Base-by-base conservation (phyloP, 1,284 basidiomycete genomes). In the Malassezia dermatis region DNA sequence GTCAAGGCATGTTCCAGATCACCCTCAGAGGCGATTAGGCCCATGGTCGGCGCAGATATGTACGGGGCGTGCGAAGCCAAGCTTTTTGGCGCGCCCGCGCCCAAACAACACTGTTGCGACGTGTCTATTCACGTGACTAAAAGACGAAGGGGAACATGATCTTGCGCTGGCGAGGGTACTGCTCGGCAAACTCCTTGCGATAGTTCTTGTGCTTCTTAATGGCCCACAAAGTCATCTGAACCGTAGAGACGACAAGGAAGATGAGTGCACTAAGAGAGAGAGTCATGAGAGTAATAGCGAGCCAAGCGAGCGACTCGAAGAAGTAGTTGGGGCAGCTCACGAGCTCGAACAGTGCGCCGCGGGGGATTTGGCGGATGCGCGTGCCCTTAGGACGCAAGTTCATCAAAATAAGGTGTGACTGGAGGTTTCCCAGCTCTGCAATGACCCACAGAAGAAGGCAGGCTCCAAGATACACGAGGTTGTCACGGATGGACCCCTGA, bases 281-380 rank as follows among this genome's bases (percentile, higher is more conserved):
- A 8, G 89, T 91, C 81, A 98, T 83, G 32, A 80, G 78, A 24
- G 82, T 81, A 51, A 95, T 80, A 21, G 81, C 79, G 11, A 81
- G 69, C 86, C 93, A 94, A 0, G 80, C 84, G 34, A 94, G 61
- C 27, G 79, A 43, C 53, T 98, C 94, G 73, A 93, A 96, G 73
- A 89, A 85, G 78, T 99, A 98, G 76, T 98, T 96, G 28, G 94
- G 89, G 78, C 83, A 88, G 6, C 87, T 86, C 35, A 94, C 83
- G 35, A 83, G 77, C 56, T 83, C 80, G 77, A 96, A 99, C 2
- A 88, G 88, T 44, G 77, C 77, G 1, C 80, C 93, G 24, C 80
- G 79, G 0, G 94, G 93, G 66, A 95, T 86, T 24, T 82, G 84
- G 54, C 93, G 85, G 54, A 81, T 82, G 56, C 82, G 84, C 8